Evolutionary conservation across 2,329 filamentous ascomycete genomes (phyloP).

Genomic region (Amauroascus verrucosus): DNA sequence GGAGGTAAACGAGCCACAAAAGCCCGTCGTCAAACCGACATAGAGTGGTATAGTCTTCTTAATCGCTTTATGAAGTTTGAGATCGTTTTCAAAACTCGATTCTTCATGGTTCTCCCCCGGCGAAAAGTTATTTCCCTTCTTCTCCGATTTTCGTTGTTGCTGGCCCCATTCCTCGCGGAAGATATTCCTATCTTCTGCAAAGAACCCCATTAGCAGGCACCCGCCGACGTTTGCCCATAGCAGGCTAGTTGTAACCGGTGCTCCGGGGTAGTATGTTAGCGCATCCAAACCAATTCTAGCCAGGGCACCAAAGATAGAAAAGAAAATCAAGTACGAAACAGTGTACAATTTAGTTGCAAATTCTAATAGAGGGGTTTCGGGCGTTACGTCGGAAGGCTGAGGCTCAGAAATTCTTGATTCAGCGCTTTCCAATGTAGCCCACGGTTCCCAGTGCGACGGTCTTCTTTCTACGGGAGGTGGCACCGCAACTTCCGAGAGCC

Average conservation of each 20-base stretch:
- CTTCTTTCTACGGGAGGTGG: slow-evolving; percentile 37
- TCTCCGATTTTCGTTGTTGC: background rate
- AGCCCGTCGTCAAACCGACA: slow-evolving; percentile 74
- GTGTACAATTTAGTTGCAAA: slow-evolving; percentile 56
- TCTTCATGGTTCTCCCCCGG: background rate
- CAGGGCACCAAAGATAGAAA: slow-evolving; percentile 74
- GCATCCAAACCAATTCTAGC: slow-evolving; percentile 70
- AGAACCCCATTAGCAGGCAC: slow-evolving; percentile 73
- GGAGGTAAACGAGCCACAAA: slow-evolving; percentile 81
- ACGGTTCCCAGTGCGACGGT: slow-evolving; percentile 19
- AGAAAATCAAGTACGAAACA: slow-evolving; percentile 72
- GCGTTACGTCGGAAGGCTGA: slow-evolving; percentile 12
- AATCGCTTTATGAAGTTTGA: slow-evolving; percentile 48
- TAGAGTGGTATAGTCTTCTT: slow-evolving; percentile 88
- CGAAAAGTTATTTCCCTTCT: background rate
- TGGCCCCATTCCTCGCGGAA: slow-evolving; percentile 59
- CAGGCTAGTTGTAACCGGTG: slow-evolving; percentile 62
- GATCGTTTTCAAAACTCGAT: slow-evolving; percentile 29
- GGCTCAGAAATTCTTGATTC: slow-evolving; percentile 17
- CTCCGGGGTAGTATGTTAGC: slow-evolving; percentile 67
- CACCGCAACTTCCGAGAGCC: slow-evolving; percentile 23
- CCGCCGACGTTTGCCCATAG: slow-evolving; percentile 85
- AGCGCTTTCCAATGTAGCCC: slow-evolving; percentile 31
- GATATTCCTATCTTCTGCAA: slow-evolving; percentile 65
- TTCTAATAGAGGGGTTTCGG: slow-evolving; percentile 35